Percentiles rank a stretch among this genome's conserved stretches.
Conservation (phyloP, 768 basidiomycete genomes). For the Chlorophyllum brunneum region DNA sequence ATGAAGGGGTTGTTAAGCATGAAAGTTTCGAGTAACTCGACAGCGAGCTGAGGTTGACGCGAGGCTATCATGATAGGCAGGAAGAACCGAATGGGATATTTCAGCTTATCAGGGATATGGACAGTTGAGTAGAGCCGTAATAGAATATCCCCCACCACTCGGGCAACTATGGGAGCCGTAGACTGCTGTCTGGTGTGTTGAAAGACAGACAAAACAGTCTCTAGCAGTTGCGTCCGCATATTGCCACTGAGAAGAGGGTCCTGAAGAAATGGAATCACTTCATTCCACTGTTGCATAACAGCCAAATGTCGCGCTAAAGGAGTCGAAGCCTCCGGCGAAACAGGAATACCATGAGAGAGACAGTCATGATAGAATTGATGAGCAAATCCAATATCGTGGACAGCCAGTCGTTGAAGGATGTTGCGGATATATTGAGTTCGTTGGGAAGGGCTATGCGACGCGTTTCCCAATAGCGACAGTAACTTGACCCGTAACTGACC, state of each 20-base stretch:
- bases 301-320: constrained; percentile 31
- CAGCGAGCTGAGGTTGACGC: constrained; percentile 30
- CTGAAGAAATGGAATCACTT: constrained; percentile 31
- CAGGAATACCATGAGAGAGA: constrained; percentile 16
- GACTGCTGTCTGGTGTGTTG: constrained; percentile 28
- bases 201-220: constrained; percentile 33
- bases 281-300: constrained; percentile 22
- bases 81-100: constrained; percentile 46
- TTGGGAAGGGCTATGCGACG: neutral
- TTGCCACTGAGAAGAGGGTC: constrained; percentile 24
- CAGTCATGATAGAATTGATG: constrained; percentile 31
- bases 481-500: constrained; percentile 26
- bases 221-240: constrained; percentile 34
- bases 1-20: constrained; percentile 28
- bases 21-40: constrained; percentile 38
- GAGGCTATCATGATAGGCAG: constrained; percentile 36
- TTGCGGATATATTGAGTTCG: constrained; percentile 9
- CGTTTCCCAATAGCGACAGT: neutral
- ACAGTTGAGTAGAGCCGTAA: constrained; percentile 29
- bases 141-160: constrained; percentile 31
- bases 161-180: constrained; percentile 26
- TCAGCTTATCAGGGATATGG: constrained; percentile 26
- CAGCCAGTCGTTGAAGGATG: constrained; percentile 17
- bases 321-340: constrained; percentile 22
- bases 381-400: constrained; percentile 27